Conservation (phyloP, 192 early-diverging fungal species). For the Gaertneriomyces sp. region DNA sequence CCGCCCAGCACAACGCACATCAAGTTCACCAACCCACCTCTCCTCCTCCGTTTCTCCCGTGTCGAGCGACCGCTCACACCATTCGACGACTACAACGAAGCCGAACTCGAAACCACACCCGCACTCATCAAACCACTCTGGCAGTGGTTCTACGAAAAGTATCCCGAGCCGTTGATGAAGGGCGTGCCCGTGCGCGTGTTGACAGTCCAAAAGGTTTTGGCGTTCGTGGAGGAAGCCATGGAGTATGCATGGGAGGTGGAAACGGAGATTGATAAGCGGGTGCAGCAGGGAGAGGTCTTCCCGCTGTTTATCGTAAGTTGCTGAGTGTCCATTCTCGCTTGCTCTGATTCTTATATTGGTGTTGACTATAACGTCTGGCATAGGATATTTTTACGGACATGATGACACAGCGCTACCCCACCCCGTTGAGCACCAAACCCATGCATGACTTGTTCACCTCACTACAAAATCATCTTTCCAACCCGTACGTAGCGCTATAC, state of each 20-base stretch:
- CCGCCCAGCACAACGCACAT: slow-evolving; percentile 32
- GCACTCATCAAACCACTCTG: slow-evolving; percentile 8
- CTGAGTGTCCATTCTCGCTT: too few species aligned
- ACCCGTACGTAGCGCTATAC: slow-evolving; percentile 36
- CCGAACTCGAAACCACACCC: too few species aligned
- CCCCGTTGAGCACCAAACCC: slow-evolving; percentile 41
- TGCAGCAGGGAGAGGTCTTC: too few species aligned
- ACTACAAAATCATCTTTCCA: slow-evolving; percentile 11
- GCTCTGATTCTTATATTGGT: too few species aligned
- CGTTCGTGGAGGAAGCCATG: slow-evolving; percentile 46
- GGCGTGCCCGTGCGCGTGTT: slow-evolving; percentile 35
- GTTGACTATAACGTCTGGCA: neutral
- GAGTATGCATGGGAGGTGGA: slow-evolving; percentile 39
- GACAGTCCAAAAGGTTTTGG: slow-evolving; percentile 26
- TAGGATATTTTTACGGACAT: slow-evolving; percentile 50
- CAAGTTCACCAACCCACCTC: slow-evolving; percentile 33
- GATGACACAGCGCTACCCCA: slow-evolving; percentile 43
- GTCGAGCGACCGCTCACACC: too few species aligned
- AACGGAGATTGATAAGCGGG: slow-evolving; percentile 16
- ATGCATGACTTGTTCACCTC: slow-evolving; percentile 48
- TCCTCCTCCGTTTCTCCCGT: slow-evolving; percentile 23
- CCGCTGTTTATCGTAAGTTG: too few species aligned
- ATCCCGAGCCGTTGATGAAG: neutral
- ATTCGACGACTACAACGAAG: slow-evolving; percentile 1
- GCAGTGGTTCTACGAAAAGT: slow-evolving; percentile 43